These are phyloP conservation scores for Fusarium caatingaense DNA, from an alignment of 2,329 filamentous ascomycete genomes.

Conservation along the genomic window DNA sequence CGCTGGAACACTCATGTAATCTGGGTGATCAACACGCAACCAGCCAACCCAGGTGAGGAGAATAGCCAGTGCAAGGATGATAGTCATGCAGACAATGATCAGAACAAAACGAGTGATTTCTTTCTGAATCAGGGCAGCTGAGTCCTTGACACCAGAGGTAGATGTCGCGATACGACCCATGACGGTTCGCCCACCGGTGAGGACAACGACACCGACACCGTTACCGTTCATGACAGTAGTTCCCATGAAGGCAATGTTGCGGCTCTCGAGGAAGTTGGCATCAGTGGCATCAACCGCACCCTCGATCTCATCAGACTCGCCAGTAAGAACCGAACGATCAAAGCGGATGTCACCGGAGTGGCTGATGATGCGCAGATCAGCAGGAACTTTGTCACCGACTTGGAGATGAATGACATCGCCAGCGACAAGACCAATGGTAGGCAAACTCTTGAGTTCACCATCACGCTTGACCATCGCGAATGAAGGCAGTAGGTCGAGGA, in stretches of 20 bases:
- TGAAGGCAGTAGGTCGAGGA: constrained; percentile 58
- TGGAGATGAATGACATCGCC: constrained; percentile 60
- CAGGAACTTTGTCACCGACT: constrained; percentile 61
- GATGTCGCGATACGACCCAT: constrained; percentile 57
- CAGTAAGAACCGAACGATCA: constrained; percentile 56
- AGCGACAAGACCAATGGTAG: constrained; percentile 57
- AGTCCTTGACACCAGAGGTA: constrained; percentile 52
- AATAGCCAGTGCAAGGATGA: constrained; percentile 55
- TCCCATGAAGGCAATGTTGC: constrained; percentile 58
- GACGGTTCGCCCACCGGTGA: constrained; percentile 55
- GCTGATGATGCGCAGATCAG: constrained; percentile 57
- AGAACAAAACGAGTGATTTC: constrained; percentile 59
- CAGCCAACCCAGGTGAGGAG: constrained; percentile 59
- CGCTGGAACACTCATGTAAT: constrained; percentile 56
- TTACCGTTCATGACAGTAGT: constrained; percentile 56
- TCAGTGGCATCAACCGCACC: constrained; percentile 55
- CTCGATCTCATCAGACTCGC: constrained; percentile 57
- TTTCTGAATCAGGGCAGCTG: constrained; percentile 54
- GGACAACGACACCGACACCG: constrained; percentile 54
- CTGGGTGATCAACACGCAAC: constrained; percentile 52
- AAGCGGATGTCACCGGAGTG: constrained; percentile 58
- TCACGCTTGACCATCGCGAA: constrained; percentile 59
- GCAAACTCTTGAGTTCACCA: constrained; percentile 54
- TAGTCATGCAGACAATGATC: constrained; percentile 56
- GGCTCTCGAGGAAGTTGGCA: constrained; percentile 56